phyloP scores from a whole-genome alignment of 106 monocot species.

The Allium sativum region DNA sequence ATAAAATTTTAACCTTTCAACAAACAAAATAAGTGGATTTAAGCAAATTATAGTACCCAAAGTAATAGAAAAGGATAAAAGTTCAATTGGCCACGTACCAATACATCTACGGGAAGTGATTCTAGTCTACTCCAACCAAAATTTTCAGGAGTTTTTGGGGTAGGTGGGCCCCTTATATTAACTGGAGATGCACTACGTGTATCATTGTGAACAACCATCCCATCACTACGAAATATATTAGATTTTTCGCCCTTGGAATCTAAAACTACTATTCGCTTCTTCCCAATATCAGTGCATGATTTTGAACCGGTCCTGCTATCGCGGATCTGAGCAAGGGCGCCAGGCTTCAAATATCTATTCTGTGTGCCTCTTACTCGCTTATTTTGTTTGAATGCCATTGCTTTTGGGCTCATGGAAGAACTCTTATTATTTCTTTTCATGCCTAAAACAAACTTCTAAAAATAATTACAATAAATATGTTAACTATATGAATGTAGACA shows the following conservation, averaged over 20 bases:
- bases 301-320: slow-evolving; percentile 37
- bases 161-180: slow-evolving; percentile 22
- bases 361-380: slow-evolving; percentile 39
- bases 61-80: background rate
- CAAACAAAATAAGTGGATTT: background rate
- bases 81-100: slow-evolving; percentile 34
- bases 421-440: background rate
- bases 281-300: slow-evolving; percentile 64
- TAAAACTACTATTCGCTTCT: slow-evolving; percentile 56
- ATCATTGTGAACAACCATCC: slow-evolving; percentile 1
- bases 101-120: slow-evolving; percentile 71
- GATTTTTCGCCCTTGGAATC: slow-evolving; percentile 36
- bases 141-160: slow-evolving; percentile 48
- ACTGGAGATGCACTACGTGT: slow-evolving; percentile 11
- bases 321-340: slow-evolving; percentile 58
- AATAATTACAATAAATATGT: background rate
- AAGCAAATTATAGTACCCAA: background rate
- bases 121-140: slow-evolving; percentile 60
- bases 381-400: slow-evolving; percentile 60
- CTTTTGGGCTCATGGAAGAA: slow-evolving; percentile 12
- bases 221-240: slow-evolving; percentile 2
- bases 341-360: slow-evolving; percentile 71
- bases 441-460: too few relatives aligned
- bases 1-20: slow-evolving; percentile 72
- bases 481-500: too few relatives aligned